Base-by-base conservation (phyloP, 2,329 filamentous ascomycete species). In the Nigrospora oryzae region DNA sequence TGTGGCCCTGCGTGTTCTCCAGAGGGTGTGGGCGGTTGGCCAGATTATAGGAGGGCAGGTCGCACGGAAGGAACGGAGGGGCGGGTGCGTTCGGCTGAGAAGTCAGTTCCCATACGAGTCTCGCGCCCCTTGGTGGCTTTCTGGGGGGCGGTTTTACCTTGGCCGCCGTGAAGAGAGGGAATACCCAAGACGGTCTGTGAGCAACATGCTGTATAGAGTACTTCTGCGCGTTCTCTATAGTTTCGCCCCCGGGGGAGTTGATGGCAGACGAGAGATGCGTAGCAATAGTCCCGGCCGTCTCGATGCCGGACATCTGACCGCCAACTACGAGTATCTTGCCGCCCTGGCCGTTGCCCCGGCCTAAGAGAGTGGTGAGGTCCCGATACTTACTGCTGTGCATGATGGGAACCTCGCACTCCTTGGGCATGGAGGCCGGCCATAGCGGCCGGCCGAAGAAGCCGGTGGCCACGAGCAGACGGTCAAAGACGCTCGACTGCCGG, bases 291-390 rank as follows among this genome's bases (percentile, higher is more conserved):
- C 79, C 82, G 0, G 86, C 83, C 40, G 84, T 83, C 65, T 94
- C 88, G 5, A 86, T 77, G 1, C 86, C 87, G 2, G 86, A 91
- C 75, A 93, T 89, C 54, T 89, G 86, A 0, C 86, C 87, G 1
- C 88, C 88, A 1, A 89, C 77, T 0, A 94, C 70, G 1, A 89
- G 69, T 14, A 93, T 79, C 55, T 82, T 86, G 15, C 77, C 75
- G 1, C 70, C 69, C 0, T 56, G 54, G 5, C 46, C 41, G 11
- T 50, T 45, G 2, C 65, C 58, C 0, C 63, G 57, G 0, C 63
- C 64, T 1, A 83, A 53, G 3, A 83, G 59, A 10, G 59, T 59
- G 28, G 70, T 54, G 2, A 85, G 61, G 44, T 75, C 69, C 4
- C 83, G 71, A 43, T 88, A 82, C 28, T 74, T 64, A 40, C 83